Conservation (phyloP, 225 moss, liverwort and hornwort species). For the Bryum argenteum region DNA sequence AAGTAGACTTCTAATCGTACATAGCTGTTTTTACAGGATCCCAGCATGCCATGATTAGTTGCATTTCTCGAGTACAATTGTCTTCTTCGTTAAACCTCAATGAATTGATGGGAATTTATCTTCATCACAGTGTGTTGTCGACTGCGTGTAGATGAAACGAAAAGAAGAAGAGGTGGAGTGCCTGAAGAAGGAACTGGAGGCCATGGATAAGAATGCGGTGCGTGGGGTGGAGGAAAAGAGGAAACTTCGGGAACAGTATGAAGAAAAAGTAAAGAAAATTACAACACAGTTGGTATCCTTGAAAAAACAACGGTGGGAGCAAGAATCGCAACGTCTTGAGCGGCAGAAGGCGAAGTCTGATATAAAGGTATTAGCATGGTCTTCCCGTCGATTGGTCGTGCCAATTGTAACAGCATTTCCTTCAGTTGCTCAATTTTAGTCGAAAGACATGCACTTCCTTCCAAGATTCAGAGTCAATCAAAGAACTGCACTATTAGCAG, state of each 20-base stretch:
- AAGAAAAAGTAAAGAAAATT: slow-evolving; percentile 83
- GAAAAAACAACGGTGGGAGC: slow-evolving; percentile 85
- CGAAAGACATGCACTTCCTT: not conserved
- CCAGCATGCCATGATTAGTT: not conserved
- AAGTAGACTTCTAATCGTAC: not conserved
- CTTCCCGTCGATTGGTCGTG: not conserved
- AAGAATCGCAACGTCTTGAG: slow-evolving; percentile 80
- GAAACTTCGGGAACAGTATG: slow-evolving; percentile 70
- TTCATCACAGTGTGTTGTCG: slow-evolving; percentile 11
- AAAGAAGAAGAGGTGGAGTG: slow-evolving; percentile 82
- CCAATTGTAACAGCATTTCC: not conserved
- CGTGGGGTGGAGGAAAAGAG: slow-evolving; percentile 71
- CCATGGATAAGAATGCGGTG: slow-evolving; percentile 71
- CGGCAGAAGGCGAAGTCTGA: slow-evolving; percentile 81
- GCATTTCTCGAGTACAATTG: slow-evolving; percentile 13
- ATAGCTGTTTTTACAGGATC: not conserved
- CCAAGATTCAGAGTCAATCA: not conserved
- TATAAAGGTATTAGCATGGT: slow-evolving; percentile 51
- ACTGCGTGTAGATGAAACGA: slow-evolving; percentile 57
- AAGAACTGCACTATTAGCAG: not conserved
- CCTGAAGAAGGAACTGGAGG: slow-evolving; percentile 74
- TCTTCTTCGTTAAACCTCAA: slow-evolving; percentile 10
- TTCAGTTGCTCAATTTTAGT: not conserved
- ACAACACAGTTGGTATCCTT: slow-evolving; percentile 73
- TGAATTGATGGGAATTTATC: not conserved